Evolutionary conservation across 192 early-diverging fungal genomes (phyloP).

Genomic region (Backusella morwellensis): DNA sequence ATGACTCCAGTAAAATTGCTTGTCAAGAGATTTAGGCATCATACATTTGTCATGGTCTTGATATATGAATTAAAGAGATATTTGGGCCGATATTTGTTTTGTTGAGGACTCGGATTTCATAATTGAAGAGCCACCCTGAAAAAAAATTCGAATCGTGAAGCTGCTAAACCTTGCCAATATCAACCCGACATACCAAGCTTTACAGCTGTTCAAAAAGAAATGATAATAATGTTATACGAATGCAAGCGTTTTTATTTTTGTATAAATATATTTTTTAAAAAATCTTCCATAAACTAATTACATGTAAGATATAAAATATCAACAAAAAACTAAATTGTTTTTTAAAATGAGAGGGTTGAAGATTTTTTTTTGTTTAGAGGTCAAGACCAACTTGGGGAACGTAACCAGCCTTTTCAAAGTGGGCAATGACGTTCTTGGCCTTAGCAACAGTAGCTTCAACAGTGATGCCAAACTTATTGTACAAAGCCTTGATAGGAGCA

Average conservation of each 20-base stretch:
- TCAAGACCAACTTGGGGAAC: conserved; percentile 37
- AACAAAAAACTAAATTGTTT: conserved; percentile 1
- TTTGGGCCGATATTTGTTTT: too few species aligned
- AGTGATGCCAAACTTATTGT: conserved; percentile 83
- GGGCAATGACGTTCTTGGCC: conserved; percentile 75
- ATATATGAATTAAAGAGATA: too few species aligned
- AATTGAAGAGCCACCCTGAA: too few species aligned
- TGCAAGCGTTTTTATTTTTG: conserved; percentile 5
- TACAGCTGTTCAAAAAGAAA: not conserved
- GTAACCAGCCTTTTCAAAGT: conserved; percentile 63
- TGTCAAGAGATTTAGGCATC: too few species aligned
- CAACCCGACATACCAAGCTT: too few species aligned
- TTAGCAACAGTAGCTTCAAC: conserved; percentile 70
- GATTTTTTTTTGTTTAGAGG: conserved; percentile 16
- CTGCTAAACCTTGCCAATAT: too few species aligned
- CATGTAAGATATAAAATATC: conserved; percentile 8
- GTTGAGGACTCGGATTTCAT: too few species aligned
- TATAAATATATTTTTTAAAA: not conserved
- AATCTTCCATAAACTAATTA: conserved; percentile 4
- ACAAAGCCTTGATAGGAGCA: conserved; percentile 81
- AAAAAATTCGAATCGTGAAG: too few species aligned
- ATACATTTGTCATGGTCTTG: too few species aligned
- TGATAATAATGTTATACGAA: not conserved
- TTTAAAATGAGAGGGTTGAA: not conserved
- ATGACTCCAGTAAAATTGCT: too few species aligned